These are phyloP conservation scores for Penstemon newberryi DNA, from an alignment of 257 asterid genomes.

Conservation along the genomic window DNA sequence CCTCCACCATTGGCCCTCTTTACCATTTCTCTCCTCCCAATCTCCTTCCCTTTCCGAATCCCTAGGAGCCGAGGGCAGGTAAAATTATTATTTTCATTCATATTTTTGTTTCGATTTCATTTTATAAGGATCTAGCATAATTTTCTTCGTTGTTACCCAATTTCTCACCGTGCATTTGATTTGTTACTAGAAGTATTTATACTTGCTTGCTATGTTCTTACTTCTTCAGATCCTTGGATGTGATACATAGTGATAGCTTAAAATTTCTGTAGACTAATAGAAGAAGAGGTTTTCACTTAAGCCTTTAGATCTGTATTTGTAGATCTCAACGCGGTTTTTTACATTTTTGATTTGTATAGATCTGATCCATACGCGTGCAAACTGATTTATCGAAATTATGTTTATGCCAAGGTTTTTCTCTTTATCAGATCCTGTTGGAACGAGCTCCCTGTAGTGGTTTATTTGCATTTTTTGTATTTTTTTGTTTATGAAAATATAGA, in stretches of 20 bases:
- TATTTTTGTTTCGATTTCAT: not conserved
- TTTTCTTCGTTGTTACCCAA: conserved; percentile 22
- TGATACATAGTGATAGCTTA: not conserved
- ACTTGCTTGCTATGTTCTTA: conserved; percentile 5
- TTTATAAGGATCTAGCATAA: conserved; percentile 29
- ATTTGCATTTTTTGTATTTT: not conserved
- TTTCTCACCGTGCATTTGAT: not conserved
- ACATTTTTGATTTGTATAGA: conserved; percentile 7
- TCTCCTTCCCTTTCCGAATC: not conserved
- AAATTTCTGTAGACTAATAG: not conserved
- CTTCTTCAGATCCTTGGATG: conserved; percentile 26
- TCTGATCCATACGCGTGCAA: not conserved
- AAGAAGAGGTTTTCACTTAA: conserved; percentile 22
- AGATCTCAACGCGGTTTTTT: conserved; percentile 10
- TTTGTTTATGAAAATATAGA: not conserved
- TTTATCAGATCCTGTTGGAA: conserved; percentile 8
- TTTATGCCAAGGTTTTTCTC: not conserved
- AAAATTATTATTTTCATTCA: not conserved
- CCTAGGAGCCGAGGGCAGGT: too few relatives aligned
- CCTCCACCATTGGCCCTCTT: not conserved
- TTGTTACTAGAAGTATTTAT: conserved; percentile 4
- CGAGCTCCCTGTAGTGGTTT: not conserved
- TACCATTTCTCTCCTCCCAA: not conserved
- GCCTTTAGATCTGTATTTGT: conserved; percentile 24
- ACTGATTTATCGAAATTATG: not conserved